Conservation (phyloP, 768 basidiomycete species). For the Bullera alba region DNA sequence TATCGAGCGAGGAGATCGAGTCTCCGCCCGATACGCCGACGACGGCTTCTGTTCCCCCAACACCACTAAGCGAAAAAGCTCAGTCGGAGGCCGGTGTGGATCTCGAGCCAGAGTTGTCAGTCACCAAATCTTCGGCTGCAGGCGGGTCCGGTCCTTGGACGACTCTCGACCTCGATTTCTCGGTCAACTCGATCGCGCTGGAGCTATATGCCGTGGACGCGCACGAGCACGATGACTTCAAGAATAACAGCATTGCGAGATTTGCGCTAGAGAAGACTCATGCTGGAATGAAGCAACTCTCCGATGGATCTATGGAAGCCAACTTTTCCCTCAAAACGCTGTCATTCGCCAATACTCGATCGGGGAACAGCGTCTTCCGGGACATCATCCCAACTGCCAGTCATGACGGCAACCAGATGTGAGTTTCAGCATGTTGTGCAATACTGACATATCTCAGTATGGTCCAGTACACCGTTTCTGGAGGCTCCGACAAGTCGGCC, state of each 20-base stretch:
- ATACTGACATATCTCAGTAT: constrained; percentile 49
- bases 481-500: constrained; percentile 54
- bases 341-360: constrained; percentile 79
- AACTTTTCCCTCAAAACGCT: constrained; percentile 85
- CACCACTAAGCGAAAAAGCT: constrained; percentile 4
- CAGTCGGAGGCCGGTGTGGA: constrained; percentile 31
- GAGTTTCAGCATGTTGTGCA: constrained; percentile 4
- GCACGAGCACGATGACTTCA: constrained; percentile 54
- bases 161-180: constrained; percentile 65
- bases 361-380: constrained; percentile 74
- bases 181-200: constrained; percentile 64
- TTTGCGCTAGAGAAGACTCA: constrained; percentile 75
- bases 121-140: constrained; percentile 28
- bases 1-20: constrained; percentile 47
- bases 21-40: constrained; percentile 25
- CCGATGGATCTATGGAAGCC: constrained; percentile 75
- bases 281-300: constrained; percentile 71
- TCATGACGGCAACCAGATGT: constrained; percentile 76
- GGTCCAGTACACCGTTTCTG: constrained; percentile 75
- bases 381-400: constrained; percentile 90
- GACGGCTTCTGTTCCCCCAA: constrained; percentile 3
- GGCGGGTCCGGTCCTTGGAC: constrained; percentile 55
- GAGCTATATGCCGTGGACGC: constrained; percentile 75
- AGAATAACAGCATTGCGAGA: constrained; percentile 72
- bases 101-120: constrained; percentile 47